phyloP scores from a whole-genome alignment of 306 rosid genomes.

The Vachellia pachyceras region DNA sequence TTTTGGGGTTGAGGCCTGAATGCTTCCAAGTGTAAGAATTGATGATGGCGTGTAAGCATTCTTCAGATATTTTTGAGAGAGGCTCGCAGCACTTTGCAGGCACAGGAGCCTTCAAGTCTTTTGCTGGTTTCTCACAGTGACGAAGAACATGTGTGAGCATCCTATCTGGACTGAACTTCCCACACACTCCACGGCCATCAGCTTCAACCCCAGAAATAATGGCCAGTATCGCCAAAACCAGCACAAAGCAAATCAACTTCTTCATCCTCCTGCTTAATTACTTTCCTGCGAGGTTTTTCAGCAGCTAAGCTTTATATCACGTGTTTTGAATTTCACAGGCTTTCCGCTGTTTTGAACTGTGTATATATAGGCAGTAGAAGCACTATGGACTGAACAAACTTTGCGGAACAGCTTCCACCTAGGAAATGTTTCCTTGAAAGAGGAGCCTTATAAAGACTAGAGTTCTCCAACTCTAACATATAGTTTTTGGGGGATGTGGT shows the following conservation, averaged over 20 bases:
- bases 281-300: neutral
- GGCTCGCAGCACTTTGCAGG: too few species aligned
- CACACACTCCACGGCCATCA: neutral
- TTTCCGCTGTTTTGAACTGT: neutral
- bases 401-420: too few species aligned
- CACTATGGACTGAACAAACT: neutral
- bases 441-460: too few species aligned
- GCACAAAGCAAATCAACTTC: neutral
- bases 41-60: too few species aligned
- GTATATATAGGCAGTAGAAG: neutral
- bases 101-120: neutral
- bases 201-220: neutral
- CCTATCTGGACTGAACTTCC: neutral
- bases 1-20: too few species aligned
- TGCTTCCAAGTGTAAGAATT: too few species aligned
- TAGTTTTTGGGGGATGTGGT: too few species aligned
- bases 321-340: neutral
- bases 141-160: neutral
- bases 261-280: neutral
- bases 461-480: too few species aligned
- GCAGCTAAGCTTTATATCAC: neutral
- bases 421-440: too few species aligned
- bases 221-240: neutral
- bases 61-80: too few species aligned
- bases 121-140: neutral